Percentiles rank a stretch among this genome's conserved stretches.
Evolutionary conservation across 768 basidiomycete species (phyloP).

Genomic region (Tephrocybe sp.): DNA sequence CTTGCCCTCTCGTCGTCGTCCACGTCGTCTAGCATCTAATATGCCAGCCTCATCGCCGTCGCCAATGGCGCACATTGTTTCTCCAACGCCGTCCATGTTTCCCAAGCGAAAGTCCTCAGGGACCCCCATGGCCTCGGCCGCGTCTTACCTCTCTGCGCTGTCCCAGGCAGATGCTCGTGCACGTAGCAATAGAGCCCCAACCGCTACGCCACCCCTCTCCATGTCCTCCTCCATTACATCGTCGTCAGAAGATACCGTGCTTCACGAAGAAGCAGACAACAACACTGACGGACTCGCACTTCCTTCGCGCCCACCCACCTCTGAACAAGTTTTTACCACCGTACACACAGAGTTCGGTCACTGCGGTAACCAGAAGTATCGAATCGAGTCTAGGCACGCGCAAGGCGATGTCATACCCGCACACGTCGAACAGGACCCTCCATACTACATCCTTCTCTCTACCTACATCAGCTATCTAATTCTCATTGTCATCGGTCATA

Average conservation of each 20-base stretch:
- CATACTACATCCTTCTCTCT: constrained; percentile 87
- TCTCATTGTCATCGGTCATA: constrained; percentile 87
- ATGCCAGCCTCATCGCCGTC: constrained; percentile 36
- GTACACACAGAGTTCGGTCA: constrained; percentile 93
- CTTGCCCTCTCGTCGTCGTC: neutral
- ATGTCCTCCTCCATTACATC: constrained; percentile 70
- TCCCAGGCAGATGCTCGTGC: constrained; percentile 63
- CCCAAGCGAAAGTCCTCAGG: constrained; percentile 42
- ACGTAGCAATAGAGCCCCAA: constrained; percentile 45
- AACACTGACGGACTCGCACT: constrained; percentile 55
- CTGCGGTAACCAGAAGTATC: constrained; percentile 72
- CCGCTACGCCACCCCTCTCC: constrained; percentile 70
- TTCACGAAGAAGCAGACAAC: constrained; percentile 51
- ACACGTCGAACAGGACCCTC: constrained; percentile 78
- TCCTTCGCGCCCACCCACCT: constrained; percentile 71
- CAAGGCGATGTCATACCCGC: constrained; percentile 44
- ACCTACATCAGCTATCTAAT: constrained; percentile 94
- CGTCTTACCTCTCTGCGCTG: constrained; percentile 41
- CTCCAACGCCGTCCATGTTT: constrained; percentile 55
- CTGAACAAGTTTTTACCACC: constrained; percentile 73
- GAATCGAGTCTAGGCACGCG: constrained; percentile 65
- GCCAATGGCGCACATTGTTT: constrained; percentile 58
- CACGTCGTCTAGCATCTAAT: constrained; percentile 3
- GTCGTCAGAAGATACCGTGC: constrained; percentile 64
- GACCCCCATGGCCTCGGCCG: constrained; percentile 34